Evolutionary conservation across 805 yeast species (phyloP).

Genomic region (Candida sphagnicola): DNA sequence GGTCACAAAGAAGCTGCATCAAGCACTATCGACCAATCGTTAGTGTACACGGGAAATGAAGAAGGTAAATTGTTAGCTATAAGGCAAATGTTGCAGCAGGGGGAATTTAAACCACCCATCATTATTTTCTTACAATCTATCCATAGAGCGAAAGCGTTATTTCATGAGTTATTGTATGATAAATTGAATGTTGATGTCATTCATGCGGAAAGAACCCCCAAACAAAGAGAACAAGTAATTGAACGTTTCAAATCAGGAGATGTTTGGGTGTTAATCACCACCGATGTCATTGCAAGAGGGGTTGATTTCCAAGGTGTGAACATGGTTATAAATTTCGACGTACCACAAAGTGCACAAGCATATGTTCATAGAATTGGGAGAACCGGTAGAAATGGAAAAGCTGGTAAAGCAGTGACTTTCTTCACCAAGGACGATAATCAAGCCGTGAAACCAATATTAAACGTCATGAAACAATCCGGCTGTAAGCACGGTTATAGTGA

Average conservation of each 20-base stretch:
- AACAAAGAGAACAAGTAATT: conserved; percentile 81
- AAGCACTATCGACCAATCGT: conserved; percentile 71
- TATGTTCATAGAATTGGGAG: conserved; percentile 98
- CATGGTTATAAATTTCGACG: conserved; percentile 92
- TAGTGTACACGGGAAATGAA: conserved; percentile 87
- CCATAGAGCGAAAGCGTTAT: conserved; percentile 89
- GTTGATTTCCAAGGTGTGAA: conserved; percentile 96
- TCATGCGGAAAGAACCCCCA: conserved; percentile 89
- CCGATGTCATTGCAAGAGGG: conserved; percentile 96
- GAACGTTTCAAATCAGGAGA: conserved; percentile 86
- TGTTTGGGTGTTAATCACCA: conserved; percentile 92
- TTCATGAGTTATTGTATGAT: conserved; percentile 89
- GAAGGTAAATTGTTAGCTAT: conserved; percentile 93
- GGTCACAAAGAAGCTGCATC: conserved; percentile 96
- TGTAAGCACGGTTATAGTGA: conserved; percentile 55
- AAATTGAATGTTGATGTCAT: conserved; percentile 91
- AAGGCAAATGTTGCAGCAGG: conserved; percentile 78
- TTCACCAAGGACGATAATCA: conserved; percentile 85
- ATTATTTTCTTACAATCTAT: conserved; percentile 89
- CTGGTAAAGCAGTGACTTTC: conserved; percentile 85
- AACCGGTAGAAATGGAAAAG: conserved; percentile 92
- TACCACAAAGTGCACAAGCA: conserved; percentile 89
- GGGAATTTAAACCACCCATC: conserved; percentile 89
- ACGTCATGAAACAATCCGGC: conserved; percentile 95
- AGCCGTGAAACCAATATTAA: conserved; percentile 77